Evolutionary conservation across 2,329 filamentous ascomycete genomes (phyloP).

Genomic region (Nigrospora osmanthi): DNA sequence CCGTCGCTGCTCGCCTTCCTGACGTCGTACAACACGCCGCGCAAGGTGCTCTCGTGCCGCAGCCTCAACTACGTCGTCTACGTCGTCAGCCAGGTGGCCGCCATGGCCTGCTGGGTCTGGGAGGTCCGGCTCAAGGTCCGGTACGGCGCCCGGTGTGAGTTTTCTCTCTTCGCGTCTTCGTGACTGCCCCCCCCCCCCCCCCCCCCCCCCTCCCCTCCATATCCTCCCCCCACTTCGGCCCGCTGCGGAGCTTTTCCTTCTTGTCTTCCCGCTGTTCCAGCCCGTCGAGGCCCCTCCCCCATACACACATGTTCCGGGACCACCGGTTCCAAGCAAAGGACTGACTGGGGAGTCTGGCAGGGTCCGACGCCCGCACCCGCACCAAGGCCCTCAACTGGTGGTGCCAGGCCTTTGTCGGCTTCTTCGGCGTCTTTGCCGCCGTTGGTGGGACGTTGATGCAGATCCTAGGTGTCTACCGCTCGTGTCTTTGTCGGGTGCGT

Average conservation of each 20-base stretch:
- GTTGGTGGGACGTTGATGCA: conserved; percentile 21
- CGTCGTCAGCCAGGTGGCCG: conserved; percentile 19
- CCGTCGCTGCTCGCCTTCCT: conserved; percentile 24
- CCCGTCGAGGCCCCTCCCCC: too few relatives aligned
- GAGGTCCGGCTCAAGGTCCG: conserved; percentile 15
- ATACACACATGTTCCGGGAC: too few relatives aligned
- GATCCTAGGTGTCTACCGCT: conserved; percentile 17
- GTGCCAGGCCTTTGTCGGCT: conserved; percentile 19
- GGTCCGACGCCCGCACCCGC: conserved; percentile 12
- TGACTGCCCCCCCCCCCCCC: too few relatives aligned
- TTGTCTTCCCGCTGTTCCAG: too few relatives aligned
- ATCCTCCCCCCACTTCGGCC: too few relatives aligned
- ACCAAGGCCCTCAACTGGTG: conserved; percentile 20
- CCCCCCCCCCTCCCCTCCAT: too few relatives aligned
- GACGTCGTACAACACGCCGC: conserved; percentile 23
- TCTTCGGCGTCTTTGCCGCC: conserved; percentile 18
- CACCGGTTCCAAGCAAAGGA: too few relatives aligned
- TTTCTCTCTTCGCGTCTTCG: too few relatives aligned
- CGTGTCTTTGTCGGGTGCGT: conserved; percentile 18
- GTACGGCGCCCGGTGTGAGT: conserved; percentile 14
- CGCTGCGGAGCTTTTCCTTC: too few relatives aligned
- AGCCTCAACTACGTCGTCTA: conserved; percentile 25
- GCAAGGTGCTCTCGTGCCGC: conserved; percentile 22
- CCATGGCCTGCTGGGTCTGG: conserved; percentile 20
- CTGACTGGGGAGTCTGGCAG: too few relatives aligned